Percentiles rank a stretch among this genome's conserved stretches.
Evolutionary conservation across 441 rosid genomes (phyloP).

Genomic region (Pelargonium australe): DNA sequence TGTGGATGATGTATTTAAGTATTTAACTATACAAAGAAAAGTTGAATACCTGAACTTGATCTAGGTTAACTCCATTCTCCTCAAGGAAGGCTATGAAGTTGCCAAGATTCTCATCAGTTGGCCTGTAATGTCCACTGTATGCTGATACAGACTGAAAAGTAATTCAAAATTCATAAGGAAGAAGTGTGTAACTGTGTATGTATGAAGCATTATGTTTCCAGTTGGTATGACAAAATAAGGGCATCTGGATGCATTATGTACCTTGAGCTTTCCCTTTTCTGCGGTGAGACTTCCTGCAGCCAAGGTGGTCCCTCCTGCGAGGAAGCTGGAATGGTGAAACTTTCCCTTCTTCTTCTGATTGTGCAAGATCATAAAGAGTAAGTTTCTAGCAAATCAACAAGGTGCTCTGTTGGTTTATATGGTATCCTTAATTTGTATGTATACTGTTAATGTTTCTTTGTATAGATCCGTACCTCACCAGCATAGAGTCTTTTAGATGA

Average conservation of each 20-base stretch:
- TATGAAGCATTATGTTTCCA: neutral
- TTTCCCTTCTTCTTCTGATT: slow-evolving; percentile 31
- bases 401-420: neutral
- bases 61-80: slow-evolving; percentile 23
- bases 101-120: slow-evolving; percentile 23
- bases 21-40: neutral
- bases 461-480: slow-evolving; percentile 21
- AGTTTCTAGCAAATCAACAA: neutral
- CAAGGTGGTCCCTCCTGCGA: slow-evolving; percentile 24
- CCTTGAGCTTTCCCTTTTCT: slow-evolving; percentile 26
- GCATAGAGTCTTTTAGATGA: slow-evolving; percentile 24
- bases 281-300: slow-evolving; percentile 30
- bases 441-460: no score
- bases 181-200: neutral
- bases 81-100: slow-evolving; percentile 25
- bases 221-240: neutral
- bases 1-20: neutral
- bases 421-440: no score
- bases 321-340: slow-evolving; percentile 36
- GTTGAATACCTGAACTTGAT: slow-evolving; percentile 24
- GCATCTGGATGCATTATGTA: slow-evolving; percentile 1
- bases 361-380: neutral
- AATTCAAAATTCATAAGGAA: slow-evolving; percentile 14
- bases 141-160: slow-evolving; percentile 27
- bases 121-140: slow-evolving; percentile 29